phyloP scores from a whole-genome alignment of 2,329 filamentous ascomycete species.

The Microsporum ferrugineum region DNA sequence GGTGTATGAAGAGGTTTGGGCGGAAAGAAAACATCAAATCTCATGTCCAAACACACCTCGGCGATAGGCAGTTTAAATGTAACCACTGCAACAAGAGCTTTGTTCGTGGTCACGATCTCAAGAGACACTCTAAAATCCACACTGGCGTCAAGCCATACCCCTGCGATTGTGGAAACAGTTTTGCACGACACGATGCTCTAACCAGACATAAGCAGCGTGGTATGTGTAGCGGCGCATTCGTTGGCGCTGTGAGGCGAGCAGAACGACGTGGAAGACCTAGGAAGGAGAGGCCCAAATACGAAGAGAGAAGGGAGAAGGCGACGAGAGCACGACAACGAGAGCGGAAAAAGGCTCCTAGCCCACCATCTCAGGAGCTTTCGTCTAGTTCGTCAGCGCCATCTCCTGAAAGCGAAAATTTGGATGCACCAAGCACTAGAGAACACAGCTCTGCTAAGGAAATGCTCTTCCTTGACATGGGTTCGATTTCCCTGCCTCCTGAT shows the following conservation, averaged over 20 bases:
- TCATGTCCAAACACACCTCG: conserved; percentile 94
- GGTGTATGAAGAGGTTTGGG: conserved; percentile 84
- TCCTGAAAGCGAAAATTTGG: conserved; percentile 32
- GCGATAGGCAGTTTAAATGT: conserved; percentile 90
- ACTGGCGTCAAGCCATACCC: conserved; percentile 91
- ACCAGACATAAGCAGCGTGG: conserved; percentile 89
- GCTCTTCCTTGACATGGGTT: conserved; percentile 21
- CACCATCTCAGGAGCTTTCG: conserved; percentile 16
- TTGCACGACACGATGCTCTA: conserved; percentile 87
- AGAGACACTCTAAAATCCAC: conserved; percentile 95
- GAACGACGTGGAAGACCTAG: conserved; percentile 56
- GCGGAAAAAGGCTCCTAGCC: conserved; percentile 25
- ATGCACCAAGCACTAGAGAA: conserved; percentile 30
- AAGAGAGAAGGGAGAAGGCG: conserved; percentile 47
- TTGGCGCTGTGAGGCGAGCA: conserved; percentile 59
- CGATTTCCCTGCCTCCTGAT: conserved; percentile 29
- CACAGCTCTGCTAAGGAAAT: conserved; percentile 25
- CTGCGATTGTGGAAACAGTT: conserved; percentile 87
- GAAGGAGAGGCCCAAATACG: conserved; percentile 50
- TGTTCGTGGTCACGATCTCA: conserved; percentile 91
- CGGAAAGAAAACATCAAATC: conserved; percentile 98
- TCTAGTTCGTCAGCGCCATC: conserved; percentile 29
- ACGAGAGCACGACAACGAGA: conserved; percentile 39
- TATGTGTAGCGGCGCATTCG: conserved; percentile 92
- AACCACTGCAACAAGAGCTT: conserved; percentile 91